Percentiles rank a stretch among this genome's conserved stretches.
Conservation (phyloP, 371 early-diverging fungal species). For the Mortierella polycephala region DNA sequence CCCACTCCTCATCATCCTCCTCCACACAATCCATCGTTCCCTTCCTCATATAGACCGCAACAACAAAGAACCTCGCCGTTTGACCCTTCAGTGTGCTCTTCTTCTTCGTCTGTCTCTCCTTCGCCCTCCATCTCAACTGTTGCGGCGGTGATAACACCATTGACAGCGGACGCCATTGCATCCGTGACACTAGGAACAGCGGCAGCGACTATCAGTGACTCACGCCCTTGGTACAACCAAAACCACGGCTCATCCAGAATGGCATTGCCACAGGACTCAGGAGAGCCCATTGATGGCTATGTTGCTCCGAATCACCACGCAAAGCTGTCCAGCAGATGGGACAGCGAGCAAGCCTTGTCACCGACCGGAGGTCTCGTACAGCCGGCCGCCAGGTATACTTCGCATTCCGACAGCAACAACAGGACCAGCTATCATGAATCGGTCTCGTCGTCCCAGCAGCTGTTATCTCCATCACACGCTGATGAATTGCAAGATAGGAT, state of each 20-base stretch:
- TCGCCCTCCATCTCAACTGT: slow-evolving; percentile 39
- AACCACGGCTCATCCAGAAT: slow-evolving; percentile 1
- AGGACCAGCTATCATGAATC: neutral
- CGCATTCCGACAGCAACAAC: neutral
- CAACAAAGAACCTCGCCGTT: slow-evolving; percentile 19
- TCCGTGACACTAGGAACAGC: slow-evolving; percentile 41
- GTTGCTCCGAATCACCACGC: neutral
- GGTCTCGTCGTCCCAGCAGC: neutral
- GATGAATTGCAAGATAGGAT: neutral
- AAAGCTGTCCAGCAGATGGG: neutral
- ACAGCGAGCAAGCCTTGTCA: neutral
- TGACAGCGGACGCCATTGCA: slow-evolving; percentile 29
- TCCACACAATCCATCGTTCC: neutral
- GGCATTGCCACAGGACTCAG: neutral
- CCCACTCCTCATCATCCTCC: neutral
- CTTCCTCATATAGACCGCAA: slow-evolving; percentile 26
- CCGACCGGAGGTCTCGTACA: slow-evolving; percentile 28
- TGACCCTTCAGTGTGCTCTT: slow-evolving; percentile 34
- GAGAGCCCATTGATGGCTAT: neutral
- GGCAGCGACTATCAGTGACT: slow-evolving; percentile 27
- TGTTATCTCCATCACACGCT: neutral
- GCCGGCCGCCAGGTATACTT: neutral
- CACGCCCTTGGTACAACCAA: slow-evolving; percentile 1
- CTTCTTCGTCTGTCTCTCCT: slow-evolving; percentile 41
- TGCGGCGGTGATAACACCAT: slow-evolving; percentile 30